These are phyloP conservation scores for Eutypa lata DNA, from an alignment of 2,329 filamentous ascomycete species.

Conservation along the genomic window DNA sequence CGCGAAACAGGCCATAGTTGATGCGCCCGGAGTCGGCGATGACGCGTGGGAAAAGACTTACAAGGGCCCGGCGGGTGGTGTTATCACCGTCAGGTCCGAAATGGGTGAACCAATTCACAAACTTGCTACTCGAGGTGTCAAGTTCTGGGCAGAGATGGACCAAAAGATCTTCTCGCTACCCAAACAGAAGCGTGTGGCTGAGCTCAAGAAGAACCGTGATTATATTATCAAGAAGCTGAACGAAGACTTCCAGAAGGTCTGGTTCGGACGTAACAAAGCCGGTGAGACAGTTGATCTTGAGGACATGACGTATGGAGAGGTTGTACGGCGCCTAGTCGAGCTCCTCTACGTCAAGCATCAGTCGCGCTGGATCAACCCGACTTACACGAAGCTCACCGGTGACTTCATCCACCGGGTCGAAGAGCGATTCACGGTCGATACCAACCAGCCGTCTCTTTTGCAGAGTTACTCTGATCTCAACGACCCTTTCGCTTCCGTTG, in stretches of 20 bases:
- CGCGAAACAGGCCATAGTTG: constrained; percentile 86
- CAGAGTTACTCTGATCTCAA: constrained; percentile 89
- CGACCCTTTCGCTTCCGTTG: constrained; percentile 73
- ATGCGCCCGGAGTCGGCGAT: constrained; percentile 80
- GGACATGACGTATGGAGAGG: constrained; percentile 92
- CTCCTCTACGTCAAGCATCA: constrained; percentile 91
- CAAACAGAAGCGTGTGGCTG: constrained; percentile 86
- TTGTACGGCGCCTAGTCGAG: constrained; percentile 82
- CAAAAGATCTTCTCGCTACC: constrained; percentile 96
- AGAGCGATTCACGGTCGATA: constrained; percentile 80
- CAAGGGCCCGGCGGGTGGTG: constrained; percentile 83
- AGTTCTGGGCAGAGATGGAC: constrained; percentile 99
- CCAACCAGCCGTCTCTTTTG: constrained; percentile 74
- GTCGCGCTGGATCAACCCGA: constrained; percentile 85
- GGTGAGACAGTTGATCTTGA: constrained; percentile 83
- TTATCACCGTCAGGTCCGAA: constrained; percentile 95
- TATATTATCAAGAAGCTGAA: constrained; percentile 96
- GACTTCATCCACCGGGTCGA: constrained; percentile 97
- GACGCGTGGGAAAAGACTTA: constrained; percentile 89
- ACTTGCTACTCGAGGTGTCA: constrained; percentile 90
- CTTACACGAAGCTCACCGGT: constrained; percentile 77
- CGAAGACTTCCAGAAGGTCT: constrained; percentile 94
- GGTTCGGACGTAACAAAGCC: constrained; percentile 83
- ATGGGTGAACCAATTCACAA: constrained; percentile 99
- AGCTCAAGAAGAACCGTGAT: constrained; percentile 82